phyloP scores from a whole-genome alignment of 352 stramenopile genomes.

The Globisporangium okanoganense region DNA sequence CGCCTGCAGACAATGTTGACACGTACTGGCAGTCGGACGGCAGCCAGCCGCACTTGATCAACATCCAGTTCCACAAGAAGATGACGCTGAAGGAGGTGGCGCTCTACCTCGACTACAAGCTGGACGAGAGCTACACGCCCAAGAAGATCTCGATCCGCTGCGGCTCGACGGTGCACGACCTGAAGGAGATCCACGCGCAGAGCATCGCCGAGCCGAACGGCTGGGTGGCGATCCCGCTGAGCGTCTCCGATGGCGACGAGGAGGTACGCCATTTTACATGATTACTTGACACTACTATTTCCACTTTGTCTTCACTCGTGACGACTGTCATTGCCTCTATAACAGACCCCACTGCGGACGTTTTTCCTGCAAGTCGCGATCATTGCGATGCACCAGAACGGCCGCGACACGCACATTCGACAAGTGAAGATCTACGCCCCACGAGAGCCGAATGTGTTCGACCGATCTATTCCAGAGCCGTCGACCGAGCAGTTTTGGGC shows the following conservation, averaged over 20 bases:
- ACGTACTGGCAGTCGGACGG: constrained; percentile 98
- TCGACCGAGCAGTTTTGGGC: constrained; percentile 69
- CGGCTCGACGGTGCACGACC: constrained; percentile 94
- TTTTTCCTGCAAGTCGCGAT: constrained; percentile 97
- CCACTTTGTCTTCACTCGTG: not conserved
- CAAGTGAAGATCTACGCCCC: constrained; percentile 92
- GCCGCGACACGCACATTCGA: constrained; percentile 94
- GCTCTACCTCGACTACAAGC: constrained; percentile 97
- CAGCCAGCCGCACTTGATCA: constrained; percentile 95
- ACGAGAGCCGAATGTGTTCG: constrained; percentile 46
- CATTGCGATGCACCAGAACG: constrained; percentile 98
- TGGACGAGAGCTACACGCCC: constrained; percentile 98
- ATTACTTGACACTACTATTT: not conserved
- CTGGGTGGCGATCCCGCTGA: constrained; percentile 91
- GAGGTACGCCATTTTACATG: not conserved
- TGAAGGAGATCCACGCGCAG: constrained; percentile 91
- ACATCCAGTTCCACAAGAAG: constrained; percentile 96
- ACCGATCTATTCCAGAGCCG: constrained; percentile 45
- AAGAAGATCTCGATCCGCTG: constrained; percentile 93
- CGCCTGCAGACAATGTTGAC: constrained; percentile 83
- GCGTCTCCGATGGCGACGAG: constrained; percentile 42
- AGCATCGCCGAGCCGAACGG: constrained; percentile 92
- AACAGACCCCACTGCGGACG: constrained; percentile 54
- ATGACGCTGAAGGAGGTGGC: constrained; percentile 92
- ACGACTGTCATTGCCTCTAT: not conserved